Conservation (phyloP, 192 early-diverging fungal species). For the Backusella sp. region DNA sequence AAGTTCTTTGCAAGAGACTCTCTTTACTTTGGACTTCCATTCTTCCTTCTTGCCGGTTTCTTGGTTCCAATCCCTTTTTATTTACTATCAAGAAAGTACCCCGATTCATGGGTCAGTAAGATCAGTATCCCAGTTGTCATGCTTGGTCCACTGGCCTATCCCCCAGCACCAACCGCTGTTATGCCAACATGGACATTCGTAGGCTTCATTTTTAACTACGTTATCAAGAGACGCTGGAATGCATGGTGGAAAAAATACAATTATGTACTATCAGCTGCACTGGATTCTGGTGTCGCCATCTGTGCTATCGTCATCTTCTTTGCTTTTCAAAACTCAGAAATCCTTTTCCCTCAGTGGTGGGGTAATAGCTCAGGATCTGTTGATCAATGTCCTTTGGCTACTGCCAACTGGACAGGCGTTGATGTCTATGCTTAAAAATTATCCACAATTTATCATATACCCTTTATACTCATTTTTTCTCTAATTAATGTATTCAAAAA, state of each 20-base stretch:
- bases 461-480: background rate
- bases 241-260: conserved; percentile 61
- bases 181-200: conserved; percentile 44
- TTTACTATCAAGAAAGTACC: conserved; percentile 56
- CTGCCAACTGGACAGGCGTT: conserved; percentile 39
- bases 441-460: background rate
- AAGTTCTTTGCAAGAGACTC: conserved; percentile 60
- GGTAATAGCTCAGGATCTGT: conserved; percentile 43
- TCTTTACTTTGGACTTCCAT: conserved; percentile 45
- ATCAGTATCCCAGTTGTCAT: conserved; percentile 73
- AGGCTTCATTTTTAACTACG: conserved; percentile 71
- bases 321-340: conserved; percentile 37
- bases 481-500: too few relatives aligned
- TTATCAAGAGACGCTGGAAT: conserved; percentile 60
- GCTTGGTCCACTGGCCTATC: conserved; percentile 56
- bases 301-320: conserved; percentile 49
- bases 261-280: conserved; percentile 50
- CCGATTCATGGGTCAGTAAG: conserved; percentile 65
- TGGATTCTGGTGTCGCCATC: conserved; percentile 48
- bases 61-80: conserved; percentile 73
- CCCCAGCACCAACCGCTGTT: conserved; percentile 56
- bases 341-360: conserved; percentile 53
- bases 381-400: conserved; percentile 52
- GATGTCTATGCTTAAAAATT: conserved; percentile 42
- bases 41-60: conserved; percentile 63